Evolutionary conservation across 108 stramenopile genomes (phyloP).

Genomic region (Schizochytrium sp.): DNA sequence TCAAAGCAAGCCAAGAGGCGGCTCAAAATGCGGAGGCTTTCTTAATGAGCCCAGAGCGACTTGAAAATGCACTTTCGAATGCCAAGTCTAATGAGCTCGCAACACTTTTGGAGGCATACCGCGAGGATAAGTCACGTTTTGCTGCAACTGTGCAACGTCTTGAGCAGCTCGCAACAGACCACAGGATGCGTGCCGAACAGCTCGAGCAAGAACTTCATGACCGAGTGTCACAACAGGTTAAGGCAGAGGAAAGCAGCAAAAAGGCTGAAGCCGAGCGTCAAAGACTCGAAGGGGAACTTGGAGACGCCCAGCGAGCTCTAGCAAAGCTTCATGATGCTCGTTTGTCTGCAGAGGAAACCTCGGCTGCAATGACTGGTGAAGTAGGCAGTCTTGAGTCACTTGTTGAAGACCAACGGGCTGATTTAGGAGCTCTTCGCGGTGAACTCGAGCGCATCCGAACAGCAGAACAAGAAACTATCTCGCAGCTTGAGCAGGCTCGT

Average conservation of each 20-base stretch:
- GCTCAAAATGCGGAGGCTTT: background rate
- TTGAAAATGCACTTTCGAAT: background rate
- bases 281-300: background rate
- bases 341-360: conserved; percentile 27
- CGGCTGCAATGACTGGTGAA: conserved; percentile 1
- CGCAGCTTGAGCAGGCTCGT: background rate
- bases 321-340: conserved; percentile 15
- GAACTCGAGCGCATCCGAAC: background rate
- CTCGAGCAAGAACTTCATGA: background rate
- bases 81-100: background rate
- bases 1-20: background rate
- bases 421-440: conserved; percentile 6
- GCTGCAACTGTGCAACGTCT: conserved; percentile 7
- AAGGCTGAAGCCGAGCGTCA: background rate
- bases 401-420: conserved; percentile 32
- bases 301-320: conserved; percentile 17
- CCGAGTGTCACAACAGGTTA: background rate
- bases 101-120: background rate
- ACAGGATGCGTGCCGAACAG: background rate
- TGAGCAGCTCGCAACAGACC: background rate
- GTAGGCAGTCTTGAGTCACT: background rate
- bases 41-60: background rate
- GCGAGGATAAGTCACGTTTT: background rate
- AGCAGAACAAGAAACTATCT: background rate
- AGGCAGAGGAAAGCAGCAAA: background rate